Evolutionary conservation across 2,329 filamentous ascomycete species (phyloP).

Genomic region (Aspergillus costaricaensis): DNA sequence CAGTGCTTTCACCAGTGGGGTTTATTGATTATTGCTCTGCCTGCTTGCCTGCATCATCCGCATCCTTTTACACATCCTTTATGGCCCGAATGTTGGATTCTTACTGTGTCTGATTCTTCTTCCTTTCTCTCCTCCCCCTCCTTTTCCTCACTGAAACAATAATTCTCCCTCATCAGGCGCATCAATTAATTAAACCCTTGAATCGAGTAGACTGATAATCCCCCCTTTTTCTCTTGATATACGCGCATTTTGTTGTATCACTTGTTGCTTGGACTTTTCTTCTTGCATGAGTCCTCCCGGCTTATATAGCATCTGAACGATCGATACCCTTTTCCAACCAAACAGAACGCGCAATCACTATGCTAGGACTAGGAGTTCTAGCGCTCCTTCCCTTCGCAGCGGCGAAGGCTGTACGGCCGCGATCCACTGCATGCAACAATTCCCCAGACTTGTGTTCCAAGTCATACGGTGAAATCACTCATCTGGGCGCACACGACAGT

Average conservation of each 20-base stretch:
- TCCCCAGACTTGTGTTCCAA: conserved; percentile 71
- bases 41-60: neutral
- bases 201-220: neutral
- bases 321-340: neutral
- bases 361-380: conserved; percentile 34
- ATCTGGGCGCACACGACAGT: conserved; percentile 75
- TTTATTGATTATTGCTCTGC: conserved; percentile 1
- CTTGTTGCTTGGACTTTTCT: neutral
- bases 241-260: neutral
- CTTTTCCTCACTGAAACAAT: neutral
- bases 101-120: neutral
- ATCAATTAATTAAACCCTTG: neutral
- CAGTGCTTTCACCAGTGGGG: conserved; percentile 3
- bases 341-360: conserved; percentile 17
- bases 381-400: conserved; percentile 32
- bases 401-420: conserved; percentile 33
- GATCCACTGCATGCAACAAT: conserved; percentile 71
- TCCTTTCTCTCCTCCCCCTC: neutral
- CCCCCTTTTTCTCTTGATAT: neutral
- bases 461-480: conserved; percentile 73
- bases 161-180: neutral
- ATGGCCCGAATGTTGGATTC: neutral
- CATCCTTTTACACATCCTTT: neutral
- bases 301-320: neutral
- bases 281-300: neutral